A percentile compares a stretch with the other conserved stretches of the same genome.
Conservation (phyloP, 108 stramenopile species). For the Epipyxis sp. region DNA sequence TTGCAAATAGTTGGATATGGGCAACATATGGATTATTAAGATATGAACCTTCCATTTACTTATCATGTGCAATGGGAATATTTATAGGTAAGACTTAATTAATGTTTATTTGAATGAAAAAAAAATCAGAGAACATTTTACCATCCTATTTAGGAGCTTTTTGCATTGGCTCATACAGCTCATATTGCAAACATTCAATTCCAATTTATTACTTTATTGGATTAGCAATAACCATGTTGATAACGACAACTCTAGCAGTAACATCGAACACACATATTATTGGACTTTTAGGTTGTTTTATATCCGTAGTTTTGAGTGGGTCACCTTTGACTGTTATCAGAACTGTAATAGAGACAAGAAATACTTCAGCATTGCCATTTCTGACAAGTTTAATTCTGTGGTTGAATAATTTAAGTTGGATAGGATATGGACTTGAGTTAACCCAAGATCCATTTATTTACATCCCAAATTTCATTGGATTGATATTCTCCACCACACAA, state of each 20-base stretch:
- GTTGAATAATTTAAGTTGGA: not conserved
- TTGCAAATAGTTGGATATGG: not conserved
- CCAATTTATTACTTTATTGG: too few relatives aligned
- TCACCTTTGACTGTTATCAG: not conserved
- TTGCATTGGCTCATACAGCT: too few relatives aligned
- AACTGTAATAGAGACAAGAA: not conserved
- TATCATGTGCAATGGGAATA: not conserved
- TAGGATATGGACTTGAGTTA: not conserved
- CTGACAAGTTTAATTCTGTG: not conserved
- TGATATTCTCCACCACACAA: not conserved
- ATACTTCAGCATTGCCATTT: not conserved
- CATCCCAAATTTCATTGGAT: not conserved
- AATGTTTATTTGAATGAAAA: too few relatives aligned
- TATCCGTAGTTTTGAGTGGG: not conserved
- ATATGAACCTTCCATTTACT: not conserved
- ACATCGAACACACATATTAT: too few relatives aligned
- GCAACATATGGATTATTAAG: not conserved
- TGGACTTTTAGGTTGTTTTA: not conserved
- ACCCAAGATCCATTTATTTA: not conserved
- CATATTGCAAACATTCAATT: too few relatives aligned
- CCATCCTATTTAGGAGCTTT: too few relatives aligned
- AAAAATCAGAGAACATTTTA: too few relatives aligned
- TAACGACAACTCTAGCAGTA: too few relatives aligned
- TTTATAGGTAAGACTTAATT: too few relatives aligned
- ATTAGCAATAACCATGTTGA: too few relatives aligned